Percentiles rank a stretch among this genome's conserved stretches.
Conservation (phyloP, 768 basidiomycete species). For the Lactarius evosmus region DNA sequence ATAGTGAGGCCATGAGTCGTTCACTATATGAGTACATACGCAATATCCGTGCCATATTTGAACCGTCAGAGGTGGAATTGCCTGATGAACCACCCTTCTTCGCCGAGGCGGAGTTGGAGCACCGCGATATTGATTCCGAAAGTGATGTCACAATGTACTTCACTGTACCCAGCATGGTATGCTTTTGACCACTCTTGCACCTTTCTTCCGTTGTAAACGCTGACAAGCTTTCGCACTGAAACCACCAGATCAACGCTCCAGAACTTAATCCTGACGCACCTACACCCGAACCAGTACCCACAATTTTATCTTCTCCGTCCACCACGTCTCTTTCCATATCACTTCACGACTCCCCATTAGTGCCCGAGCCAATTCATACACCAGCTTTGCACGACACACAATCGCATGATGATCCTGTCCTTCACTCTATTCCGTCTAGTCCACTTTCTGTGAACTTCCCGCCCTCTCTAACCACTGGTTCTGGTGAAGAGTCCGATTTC, state of each 20-base stretch:
- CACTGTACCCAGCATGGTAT: conserved; percentile 14
- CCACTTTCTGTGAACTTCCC: neutral
- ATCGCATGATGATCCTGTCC: conserved; percentile 8
- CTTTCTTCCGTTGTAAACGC: conserved; percentile 20
- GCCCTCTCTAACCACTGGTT: neutral
- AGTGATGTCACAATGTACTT: neutral
- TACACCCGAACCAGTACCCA: neutral
- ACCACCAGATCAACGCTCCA: neutral
- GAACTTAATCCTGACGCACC: neutral
- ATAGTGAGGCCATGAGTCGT: conserved; percentile 8
- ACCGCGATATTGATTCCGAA: neutral
- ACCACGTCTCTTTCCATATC: neutral
- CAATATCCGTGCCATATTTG: neutral
- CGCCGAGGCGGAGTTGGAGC: neutral
- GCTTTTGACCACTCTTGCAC: neutral
- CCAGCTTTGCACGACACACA: neutral
- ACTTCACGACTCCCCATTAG: neutral
- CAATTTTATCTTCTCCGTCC: neutral
- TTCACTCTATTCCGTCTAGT: conserved; percentile 7
- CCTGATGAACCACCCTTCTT: neutral
- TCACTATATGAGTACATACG: conserved; percentile 11
- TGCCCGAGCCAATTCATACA: neutral
- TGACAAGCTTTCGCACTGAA: conserved; percentile 17
- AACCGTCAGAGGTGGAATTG: neutral
- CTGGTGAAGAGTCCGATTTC: neutral